phyloP scores from a whole-genome alignment of 441 rosid species.

The Corymbia calophylla region DNA sequence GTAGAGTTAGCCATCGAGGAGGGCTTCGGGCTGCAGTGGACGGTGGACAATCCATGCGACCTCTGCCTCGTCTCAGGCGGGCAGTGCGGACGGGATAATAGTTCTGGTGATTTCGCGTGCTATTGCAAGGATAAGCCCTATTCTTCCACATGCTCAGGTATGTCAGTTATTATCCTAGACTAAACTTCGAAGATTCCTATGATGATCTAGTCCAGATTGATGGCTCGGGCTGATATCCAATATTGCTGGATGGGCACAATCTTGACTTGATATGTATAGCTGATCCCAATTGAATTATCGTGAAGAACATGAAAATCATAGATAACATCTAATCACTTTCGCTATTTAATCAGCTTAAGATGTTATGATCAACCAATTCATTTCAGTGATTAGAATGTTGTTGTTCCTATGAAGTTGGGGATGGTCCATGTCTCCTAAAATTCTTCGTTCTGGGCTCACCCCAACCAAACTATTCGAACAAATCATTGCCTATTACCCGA shows the following conservation, averaged over 20 bases:
- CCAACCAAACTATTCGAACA: not conserved
- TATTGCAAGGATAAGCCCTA: slow-evolving; percentile 10
- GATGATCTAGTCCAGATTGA: not conserved
- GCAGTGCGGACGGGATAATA: slow-evolving; percentile 25
- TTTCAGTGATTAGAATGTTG: rapidly evolving
- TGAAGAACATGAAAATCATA: rapidly evolving
- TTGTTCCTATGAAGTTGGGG: not conserved
- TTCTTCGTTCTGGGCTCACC: not conserved
- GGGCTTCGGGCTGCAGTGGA: slow-evolving; percentile 35
- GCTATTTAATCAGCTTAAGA: not conserved
- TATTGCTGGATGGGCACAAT: not conserved
- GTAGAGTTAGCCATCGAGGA: slow-evolving; percentile 1
- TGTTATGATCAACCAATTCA: rapidly evolving
- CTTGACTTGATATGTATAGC: rapidly evolving
- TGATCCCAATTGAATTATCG: rapidly evolving
- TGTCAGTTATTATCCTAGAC: not conserved
- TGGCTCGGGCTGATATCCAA: not conserved
- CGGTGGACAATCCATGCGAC: not conserved
- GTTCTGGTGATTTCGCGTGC: slow-evolving; percentile 16
- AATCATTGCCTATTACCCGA: not conserved
- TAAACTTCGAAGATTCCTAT: not conserved
- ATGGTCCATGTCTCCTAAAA: not conserved
- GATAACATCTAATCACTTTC: rapidly evolving
- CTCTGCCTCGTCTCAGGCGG: slow-evolving; percentile 12
- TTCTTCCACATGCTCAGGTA: not conserved